A percentile compares a stretch with the other conserved stretches of the same genome.
Evolutionary conservation across 2,329 filamentous ascomycete species (phyloP).

Genomic region (Pestalotiopsis sp.): DNA sequence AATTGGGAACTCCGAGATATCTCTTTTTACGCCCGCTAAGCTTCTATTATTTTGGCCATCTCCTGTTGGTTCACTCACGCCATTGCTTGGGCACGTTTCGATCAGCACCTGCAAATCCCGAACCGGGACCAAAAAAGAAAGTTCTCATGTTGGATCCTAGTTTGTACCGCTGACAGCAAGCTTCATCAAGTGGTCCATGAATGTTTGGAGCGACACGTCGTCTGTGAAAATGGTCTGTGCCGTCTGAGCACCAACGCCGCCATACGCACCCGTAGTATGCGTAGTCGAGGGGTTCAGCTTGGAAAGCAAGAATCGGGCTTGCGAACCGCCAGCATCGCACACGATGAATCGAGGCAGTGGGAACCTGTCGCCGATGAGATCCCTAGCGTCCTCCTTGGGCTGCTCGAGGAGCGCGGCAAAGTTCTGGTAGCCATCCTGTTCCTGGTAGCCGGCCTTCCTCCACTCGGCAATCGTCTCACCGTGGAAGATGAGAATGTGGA

Average conservation of each 20-base stretch:
- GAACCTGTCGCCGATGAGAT: constrained; percentile 96
- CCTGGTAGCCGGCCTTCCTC: constrained; percentile 97
- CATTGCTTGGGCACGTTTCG: not conserved
- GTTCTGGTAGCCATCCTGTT: constrained; percentile 97
- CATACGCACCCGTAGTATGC: constrained; percentile 90
- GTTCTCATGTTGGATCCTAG: not conserved
- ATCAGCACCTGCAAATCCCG: not conserved
- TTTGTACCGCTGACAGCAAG: constrained; percentile 65
- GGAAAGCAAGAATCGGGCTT: constrained; percentile 93
- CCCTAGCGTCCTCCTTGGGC: constrained; percentile 95
- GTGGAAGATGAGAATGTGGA: constrained; percentile 99
- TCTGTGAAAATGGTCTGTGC: constrained; percentile 99
- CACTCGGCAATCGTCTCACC: constrained; percentile 97
- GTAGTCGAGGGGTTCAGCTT: constrained; percentile 98
- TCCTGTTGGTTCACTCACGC: not conserved
- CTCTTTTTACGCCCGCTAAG: constrained; percentile 4
- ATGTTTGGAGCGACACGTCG: constrained; percentile 95
- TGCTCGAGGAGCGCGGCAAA: constrained; percentile 85
- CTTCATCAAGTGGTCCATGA: constrained; percentile 99
- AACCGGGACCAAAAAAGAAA: not conserved
- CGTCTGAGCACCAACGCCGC: constrained; percentile 79
- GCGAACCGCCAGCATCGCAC: constrained; percentile 96
- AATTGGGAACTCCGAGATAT: not conserved
- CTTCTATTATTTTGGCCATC: not conserved
- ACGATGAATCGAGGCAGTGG: constrained; percentile 98